phyloP scores from a whole-genome alignment of 129 eudicot species.

The Tagetes erecta region DNA sequence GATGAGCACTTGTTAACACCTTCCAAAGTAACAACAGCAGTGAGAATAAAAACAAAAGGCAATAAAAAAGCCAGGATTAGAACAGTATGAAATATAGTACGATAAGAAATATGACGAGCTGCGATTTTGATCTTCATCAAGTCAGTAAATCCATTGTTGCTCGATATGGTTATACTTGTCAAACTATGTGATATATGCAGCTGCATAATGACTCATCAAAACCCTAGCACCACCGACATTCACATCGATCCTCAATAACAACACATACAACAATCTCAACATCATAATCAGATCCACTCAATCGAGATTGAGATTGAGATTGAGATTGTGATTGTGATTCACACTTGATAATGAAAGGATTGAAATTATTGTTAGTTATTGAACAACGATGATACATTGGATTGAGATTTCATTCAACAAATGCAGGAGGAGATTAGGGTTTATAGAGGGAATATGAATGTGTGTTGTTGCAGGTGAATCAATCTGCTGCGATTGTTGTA shows the following conservation, averaged over 20 bases:
- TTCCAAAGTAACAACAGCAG: constrained; percentile 94
- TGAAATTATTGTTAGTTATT: too few species aligned
- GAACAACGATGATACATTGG: constrained; percentile 22
- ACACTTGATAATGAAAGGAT: too few species aligned
- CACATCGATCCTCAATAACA: constrained; percentile 2
- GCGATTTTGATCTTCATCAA: constrained; percentile 98
- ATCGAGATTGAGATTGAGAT: not conserved
- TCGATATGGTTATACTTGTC: constrained; percentile 90
- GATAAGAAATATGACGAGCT: constrained; percentile 86
- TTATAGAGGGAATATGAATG: constrained; percentile 1
- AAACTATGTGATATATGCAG: constrained; percentile 91
- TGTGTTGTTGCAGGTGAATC: not conserved
- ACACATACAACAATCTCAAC: constrained; percentile 19
- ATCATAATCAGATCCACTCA: constrained; percentile 15
- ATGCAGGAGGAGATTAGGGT: constrained; percentile 22
- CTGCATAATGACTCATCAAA: constrained; percentile 64
- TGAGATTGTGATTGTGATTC: too few species aligned
- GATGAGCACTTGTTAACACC: constrained; percentile 98
- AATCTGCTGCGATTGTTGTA: constrained; percentile 5
- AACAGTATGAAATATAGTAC: constrained; percentile 80
- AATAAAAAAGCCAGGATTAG: constrained; percentile 78
- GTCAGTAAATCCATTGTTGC: constrained; percentile 67
- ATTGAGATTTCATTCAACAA: constrained; percentile 24
- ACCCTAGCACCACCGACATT: constrained; percentile 33
- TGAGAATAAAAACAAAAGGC: constrained; percentile 90